Base-by-base conservation (phyloP, 2,329 filamentous ascomycete genomes). In the Tympanopsis confertula region DNA sequence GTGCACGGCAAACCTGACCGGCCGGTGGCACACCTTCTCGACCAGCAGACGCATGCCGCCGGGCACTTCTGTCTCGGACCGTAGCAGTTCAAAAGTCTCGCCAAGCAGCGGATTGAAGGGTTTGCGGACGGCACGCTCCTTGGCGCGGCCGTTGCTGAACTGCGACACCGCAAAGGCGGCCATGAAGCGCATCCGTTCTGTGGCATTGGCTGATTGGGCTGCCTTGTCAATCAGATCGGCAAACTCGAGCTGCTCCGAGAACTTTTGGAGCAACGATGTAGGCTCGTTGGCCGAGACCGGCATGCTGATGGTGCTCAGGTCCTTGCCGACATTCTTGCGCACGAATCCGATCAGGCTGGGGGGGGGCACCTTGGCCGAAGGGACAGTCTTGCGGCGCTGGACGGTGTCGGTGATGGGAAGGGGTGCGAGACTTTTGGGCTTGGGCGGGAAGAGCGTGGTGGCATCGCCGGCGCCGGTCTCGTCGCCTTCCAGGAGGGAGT, bases 31-130 rank as follows among this genome's bases (percentile, higher is more conserved):
- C 5, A 98, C 86, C 57, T 98, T 98, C 56, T 98, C 91, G 0
- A 89, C 85, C 13, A 98, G 63, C 46, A 96, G 80, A 30, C 91
- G 78, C 61, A 93, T 93, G 1, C 87, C 87, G 40, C 71, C 71
- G 1, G 74, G 72, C 0, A 71, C 61, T 46, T 82, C 78, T 42
- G 79, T 75, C 46, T 94, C 87, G 45, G 88, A 81, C 30, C 89
- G 80, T 20, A 98, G 75, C 26, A 98, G 74, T 59, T 98, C 91
- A 56, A 77, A 98, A 0, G 91, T 98, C 61, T 98, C 91, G 36
- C 91, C 91, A 0, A 98, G 75, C 65, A 98, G 82, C 3, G 91
- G 91, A 50, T 95, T 98, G 62, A 96, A 98, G 0, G 91, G 91
- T 55, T 98, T 98, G 46, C 91, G 84, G 42, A 93, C 84, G 3